phyloP scores from a whole-genome alignment of 2,329 filamentous ascomycete genomes.

The Neofusicoccum sp. region DNA sequence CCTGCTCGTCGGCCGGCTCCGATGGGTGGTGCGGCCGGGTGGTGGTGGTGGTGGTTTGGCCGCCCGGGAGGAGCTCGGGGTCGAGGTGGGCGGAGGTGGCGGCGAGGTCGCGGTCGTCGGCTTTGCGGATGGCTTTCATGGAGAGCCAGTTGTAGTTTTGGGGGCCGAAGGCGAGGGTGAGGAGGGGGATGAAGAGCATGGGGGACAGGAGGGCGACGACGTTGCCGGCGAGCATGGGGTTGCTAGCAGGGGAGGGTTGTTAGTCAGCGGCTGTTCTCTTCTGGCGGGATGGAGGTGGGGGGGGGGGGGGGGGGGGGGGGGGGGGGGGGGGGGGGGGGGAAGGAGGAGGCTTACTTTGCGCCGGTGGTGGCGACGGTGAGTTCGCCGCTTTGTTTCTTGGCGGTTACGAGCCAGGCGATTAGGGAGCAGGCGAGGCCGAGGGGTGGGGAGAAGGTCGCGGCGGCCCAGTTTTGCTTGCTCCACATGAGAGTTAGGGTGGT shows the following conservation, averaged over 20 bases:
- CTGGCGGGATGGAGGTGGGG: slow-evolving; percentile 43
- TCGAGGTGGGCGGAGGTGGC: slow-evolving; percentile 57
- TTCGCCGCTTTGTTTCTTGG: slow-evolving; percentile 67
- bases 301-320: background rate
- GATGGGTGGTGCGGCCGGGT: background rate
- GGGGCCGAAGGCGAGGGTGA: slow-evolving; percentile 70
- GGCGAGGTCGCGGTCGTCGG: slow-evolving; percentile 75
- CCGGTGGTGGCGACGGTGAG: slow-evolving; percentile 77
- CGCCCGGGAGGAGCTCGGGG: slow-evolving; percentile 60
- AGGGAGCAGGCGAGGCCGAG: slow-evolving; percentile 70
- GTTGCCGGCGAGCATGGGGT: slow-evolving; percentile 83
- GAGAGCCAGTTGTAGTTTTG: slow-evolving; percentile 85
- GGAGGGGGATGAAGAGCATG: slow-evolving; percentile 70
- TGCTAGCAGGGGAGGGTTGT: background rate
- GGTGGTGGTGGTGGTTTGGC: slow-evolving; percentile 25
- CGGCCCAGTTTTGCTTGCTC: slow-evolving; percentile 76
- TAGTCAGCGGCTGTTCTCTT: background rate
- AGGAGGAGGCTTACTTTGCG: slow-evolving; percentile 37
- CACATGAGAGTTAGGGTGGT: slow-evolving; percentile 80
- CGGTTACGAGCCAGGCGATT: slow-evolving; percentile 77
- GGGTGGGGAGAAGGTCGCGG: slow-evolving; percentile 69
- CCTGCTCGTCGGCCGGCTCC: slow-evolving; percentile 38
- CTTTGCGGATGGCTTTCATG: slow-evolving; percentile 78
- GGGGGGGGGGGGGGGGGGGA: slow-evolving; percentile 46
- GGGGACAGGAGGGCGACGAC: slow-evolving; percentile 81